A percentile compares a stretch with the other conserved stretches of the same genome.
Conservation (phyloP, 1,139 yeast genomes). For the Blastobotrys proliferans region DNA sequence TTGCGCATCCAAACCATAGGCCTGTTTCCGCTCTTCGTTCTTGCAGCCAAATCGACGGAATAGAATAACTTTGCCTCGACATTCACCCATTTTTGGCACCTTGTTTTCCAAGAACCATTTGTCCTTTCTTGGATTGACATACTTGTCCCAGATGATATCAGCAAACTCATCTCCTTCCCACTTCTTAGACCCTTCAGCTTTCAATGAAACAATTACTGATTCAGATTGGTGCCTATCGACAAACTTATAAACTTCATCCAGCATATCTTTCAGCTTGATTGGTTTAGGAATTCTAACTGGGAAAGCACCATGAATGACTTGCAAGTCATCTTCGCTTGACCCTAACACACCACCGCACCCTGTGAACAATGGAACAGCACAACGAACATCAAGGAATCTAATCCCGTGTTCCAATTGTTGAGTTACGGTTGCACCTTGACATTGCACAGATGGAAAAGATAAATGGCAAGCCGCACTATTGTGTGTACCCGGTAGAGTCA, state of each 20-base stretch:
- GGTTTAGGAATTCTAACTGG: constrained; percentile 65
- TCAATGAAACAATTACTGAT: constrained; percentile 62
- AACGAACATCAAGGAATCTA: constrained; percentile 66
- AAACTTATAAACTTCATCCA: constrained; percentile 58
- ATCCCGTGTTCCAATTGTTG: constrained; percentile 70
- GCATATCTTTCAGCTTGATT: constrained; percentile 45
- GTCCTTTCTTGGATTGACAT: constrained; percentile 47
- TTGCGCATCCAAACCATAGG: constrained; percentile 65
- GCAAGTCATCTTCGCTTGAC: constrained; percentile 47
- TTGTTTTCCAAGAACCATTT: constrained; percentile 58
- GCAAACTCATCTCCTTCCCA: constrained; percentile 71
- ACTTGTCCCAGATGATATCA: constrained; percentile 58
- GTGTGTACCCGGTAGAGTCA: constrained; percentile 78
- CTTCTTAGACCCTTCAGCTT: constrained; percentile 66
- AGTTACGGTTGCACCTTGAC: constrained; percentile 61
- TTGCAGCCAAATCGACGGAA: constrained; percentile 69
- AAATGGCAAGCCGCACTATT: constrained; percentile 71
- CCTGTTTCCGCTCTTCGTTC: constrained; percentile 35
- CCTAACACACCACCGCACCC: constrained; percentile 25
- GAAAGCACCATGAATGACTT: constrained; percentile 72
- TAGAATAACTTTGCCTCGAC: constrained; percentile 62
- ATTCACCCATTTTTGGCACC: constrained; percentile 57
- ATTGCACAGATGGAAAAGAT: constrained; percentile 76
- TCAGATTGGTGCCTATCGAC: constrained; percentile 52
- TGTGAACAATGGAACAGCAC: constrained; percentile 53